Evolutionary conservation across 2,329 filamentous ascomycete species (phyloP), one percentile per base, ranked within the genome.

Genomic region (Aureobasidium sp.): DNA sequence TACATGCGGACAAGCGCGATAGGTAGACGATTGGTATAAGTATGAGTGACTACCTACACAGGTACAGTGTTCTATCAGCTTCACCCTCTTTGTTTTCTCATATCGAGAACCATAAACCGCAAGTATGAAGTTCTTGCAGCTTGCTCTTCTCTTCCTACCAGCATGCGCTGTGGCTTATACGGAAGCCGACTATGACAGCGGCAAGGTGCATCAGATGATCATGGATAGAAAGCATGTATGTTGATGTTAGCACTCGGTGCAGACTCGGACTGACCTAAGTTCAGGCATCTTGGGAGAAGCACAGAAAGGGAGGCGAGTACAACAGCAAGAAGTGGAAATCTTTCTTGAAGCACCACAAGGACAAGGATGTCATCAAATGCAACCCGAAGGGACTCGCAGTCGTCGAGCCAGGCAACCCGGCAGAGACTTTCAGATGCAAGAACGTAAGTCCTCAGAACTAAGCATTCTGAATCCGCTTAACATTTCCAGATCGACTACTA

Each of bases 401-500:
- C 42, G 78, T 78, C 29, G 53, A 57, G 30, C 48, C 74, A 7
- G 79, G 78, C 2, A 77, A 82, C 60, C 69, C 73, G 21, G 71
- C 74, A 61, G 77, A 81, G 68, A 81, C 78, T 3, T 82, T 80
- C 68, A 69, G 68, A 34, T 81, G 79, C 69, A 75, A 72, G 61
- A 79, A 79, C 62, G 50, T 54, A 16, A 42, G 50, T 54, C n/a
- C n/a, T n/a, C n/a, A n/a, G n/a, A n/a, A n/a, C n/a, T n/a, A n/a
- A n/a, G n/a, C n/a, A n/a, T n/a, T n/a, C n/a, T n/a, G n/a, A n/a
- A n/a, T n/a, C n/a, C n/a, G n/a, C n/a, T n/a, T n/a, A n/a, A n/a
- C n/a, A n/a, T n/a, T n/a, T n/a, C 10, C 37, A 54, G 50, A 76
- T 83, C 13, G 82, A 85, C 65, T 75, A 83, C 3, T 79, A 83